Base-by-base conservation (phyloP, 2,329 filamentous ascomycete genomes). In the Sclerotiophoma versabilis region DNA sequence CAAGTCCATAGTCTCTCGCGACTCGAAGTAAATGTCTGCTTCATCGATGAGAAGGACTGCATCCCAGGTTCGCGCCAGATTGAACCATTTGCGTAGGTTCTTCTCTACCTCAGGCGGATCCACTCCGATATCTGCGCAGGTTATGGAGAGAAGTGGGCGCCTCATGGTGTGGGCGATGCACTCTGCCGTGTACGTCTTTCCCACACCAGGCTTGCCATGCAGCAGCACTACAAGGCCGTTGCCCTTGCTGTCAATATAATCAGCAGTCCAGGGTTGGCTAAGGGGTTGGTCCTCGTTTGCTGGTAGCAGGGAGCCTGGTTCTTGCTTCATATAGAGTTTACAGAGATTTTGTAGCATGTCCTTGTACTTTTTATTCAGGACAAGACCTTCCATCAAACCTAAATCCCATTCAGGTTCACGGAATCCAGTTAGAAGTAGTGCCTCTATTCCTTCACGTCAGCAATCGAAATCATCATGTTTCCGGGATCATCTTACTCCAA, bases 21-120 rank as follows among this genome's bases (percentile, higher is more conserved):
- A 63, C 53, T 77, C 75, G 17, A 77, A 63, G 47, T 69, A 76
- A 1, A 76, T 62, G 49, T 76, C 73, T 1, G 71, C 71, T 51
- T 75, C 72, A 34, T 76, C 73, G 10, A 75, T 64, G 0, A 75
- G 63, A 0, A 75, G 41, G 11, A 63, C 56, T 1, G 59, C 59
- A 29, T 50, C 43, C 61, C 61, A 60, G 25, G 32, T 34, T 23
- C 52, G 50, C 11, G 63, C 61, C 10, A 59, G 46, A n/a, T 50
- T 57, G 38, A 66, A 64, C 41, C 53, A 59, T 19, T 53, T 33
- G 11, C 37, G 34, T 4, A 66, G 54, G 3, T 59, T 58, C 6
- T 20, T 34, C 44, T 66, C 62, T 20, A 66, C 52, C 5, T 32
- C 32, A 5, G 29, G 29, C 5, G 63, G 59, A 30, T 63, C 46